phyloP scores from a whole-genome alignment of 192 early-diverging fungal genomes.

The Coemansia sp. region DNA sequence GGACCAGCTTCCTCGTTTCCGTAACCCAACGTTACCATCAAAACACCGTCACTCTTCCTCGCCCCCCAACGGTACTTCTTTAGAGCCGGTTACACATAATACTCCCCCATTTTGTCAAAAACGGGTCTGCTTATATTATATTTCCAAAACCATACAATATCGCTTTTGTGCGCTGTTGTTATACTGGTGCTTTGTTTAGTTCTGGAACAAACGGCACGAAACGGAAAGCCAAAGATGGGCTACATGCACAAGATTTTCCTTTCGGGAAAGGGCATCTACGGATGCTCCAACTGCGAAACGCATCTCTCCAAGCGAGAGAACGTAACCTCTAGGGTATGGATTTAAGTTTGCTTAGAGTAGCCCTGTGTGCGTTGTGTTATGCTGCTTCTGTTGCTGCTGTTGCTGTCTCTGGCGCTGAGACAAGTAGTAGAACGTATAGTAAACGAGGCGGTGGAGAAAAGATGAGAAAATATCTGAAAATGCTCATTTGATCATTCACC shows the following conservation, averaged over 20 bases:
- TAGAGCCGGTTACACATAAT: background rate
- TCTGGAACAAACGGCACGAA: background rate
- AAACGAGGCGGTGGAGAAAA: background rate
- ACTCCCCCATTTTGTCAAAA: background rate
- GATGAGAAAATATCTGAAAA: background rate
- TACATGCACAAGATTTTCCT: slow-evolving; percentile 54
- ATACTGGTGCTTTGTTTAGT: background rate
- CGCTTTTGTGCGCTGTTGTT: background rate
- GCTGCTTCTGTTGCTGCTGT: background rate
- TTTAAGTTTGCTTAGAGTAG: background rate
- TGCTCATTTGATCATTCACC: too few species aligned
- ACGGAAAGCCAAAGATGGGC: slow-evolving; percentile 28
- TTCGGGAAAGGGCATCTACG: slow-evolving; percentile 37
- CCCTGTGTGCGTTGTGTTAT: background rate
- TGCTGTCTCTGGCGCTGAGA: background rate
- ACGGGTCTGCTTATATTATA: background rate
- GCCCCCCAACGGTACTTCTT: background rate
- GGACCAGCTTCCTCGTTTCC: background rate
- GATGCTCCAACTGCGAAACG: slow-evolving; percentile 47
- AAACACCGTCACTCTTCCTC: background rate
- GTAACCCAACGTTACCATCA: background rate
- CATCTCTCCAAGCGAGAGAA: slow-evolving; percentile 40
- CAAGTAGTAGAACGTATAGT: background rate
- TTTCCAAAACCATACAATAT: background rate
- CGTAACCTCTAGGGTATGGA: slow-evolving; percentile 44